phyloP scores from a whole-genome alignment of 2,329 filamentous ascomycete genomes.

The Sclerotinia glacialis region DNA sequence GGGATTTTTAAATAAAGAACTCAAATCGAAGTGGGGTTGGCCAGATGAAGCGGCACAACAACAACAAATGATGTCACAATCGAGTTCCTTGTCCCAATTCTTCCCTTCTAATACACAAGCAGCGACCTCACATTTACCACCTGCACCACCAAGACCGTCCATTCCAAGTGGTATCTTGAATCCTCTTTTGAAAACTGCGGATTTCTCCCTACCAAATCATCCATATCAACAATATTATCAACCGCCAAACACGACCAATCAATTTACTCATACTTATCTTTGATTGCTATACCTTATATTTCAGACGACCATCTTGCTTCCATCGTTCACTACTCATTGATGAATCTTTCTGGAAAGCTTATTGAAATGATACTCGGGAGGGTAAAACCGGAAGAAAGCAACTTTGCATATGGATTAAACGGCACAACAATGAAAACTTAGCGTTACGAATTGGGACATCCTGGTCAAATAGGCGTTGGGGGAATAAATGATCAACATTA shows the following conservation, averaged over 20 bases:
- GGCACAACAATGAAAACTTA: neutral
- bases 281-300: conserved; percentile 20
- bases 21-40: conserved; percentile 79
- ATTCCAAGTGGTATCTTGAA: conserved; percentile 56
- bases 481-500: neutral
- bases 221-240: conserved; percentile 81
- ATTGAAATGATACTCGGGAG: neutral
- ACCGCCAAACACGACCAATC: conserved; percentile 55
- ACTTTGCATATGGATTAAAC: neutral
- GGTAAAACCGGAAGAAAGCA: neutral
- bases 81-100: conserved; percentile 34
- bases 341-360: neutral
- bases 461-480: neutral
- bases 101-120: conserved; percentile 31
- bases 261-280: conserved; percentile 34
- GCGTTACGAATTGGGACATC: conserved; percentile 9
- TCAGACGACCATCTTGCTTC: neutral
- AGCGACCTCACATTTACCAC: conserved; percentile 29
- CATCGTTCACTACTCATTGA: neutral
- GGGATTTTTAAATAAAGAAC: conserved; percentile 65
- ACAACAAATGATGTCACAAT: conserved; percentile 30
- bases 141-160: conserved; percentile 29
- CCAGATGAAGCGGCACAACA: conserved; percentile 39
- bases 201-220: conserved; percentile 75
- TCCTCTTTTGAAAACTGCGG: conserved; percentile 66